Percentiles rank a stretch among this genome's conserved stretches.
These are phyloP conservation scores for Brasenia schreberi DNA, from an alignment of 164 flowering plant genomes.

Conservation along the genomic window DNA sequence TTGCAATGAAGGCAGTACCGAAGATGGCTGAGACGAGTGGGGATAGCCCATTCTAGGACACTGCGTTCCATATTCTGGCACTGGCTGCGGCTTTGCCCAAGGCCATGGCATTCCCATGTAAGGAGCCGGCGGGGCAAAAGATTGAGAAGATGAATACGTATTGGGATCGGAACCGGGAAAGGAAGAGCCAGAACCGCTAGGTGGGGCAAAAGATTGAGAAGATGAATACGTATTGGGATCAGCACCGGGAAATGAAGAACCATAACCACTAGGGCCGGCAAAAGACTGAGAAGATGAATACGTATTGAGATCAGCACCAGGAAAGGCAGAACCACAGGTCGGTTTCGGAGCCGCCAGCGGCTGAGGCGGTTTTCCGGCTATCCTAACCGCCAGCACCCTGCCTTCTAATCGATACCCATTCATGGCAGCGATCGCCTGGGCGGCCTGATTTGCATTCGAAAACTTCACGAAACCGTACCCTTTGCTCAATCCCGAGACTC, in stretches of 20 bases:
- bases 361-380: constrained; percentile 93
- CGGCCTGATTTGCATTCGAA: constrained; percentile 70
- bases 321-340: constrained; percentile 26
- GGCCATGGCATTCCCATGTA: constrained; percentile 33
- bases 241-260: constrained; percentile 2
- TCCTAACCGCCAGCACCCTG: constrained; percentile 80
- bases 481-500: constrained; percentile 65
- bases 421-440: constrained; percentile 70
- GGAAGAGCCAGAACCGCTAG: constrained; percentile 23
- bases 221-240: constrained; percentile 14
- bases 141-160: constrained; percentile 44
- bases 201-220: constrained; percentile 48
- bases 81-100: constrained; percentile 40
- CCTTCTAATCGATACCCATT: constrained; percentile 78
- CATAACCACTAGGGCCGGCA: constrained; percentile 8
- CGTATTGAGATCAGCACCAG: neutral
- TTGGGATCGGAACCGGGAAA: constrained; percentile 22
- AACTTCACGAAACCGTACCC: constrained; percentile 99
- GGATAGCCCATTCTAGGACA: constrained; percentile 23
- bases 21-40: neutral
- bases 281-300: constrained; percentile 56
- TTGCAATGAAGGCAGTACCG: too few species aligned
- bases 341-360: constrained; percentile 52
- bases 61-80: constrained; percentile 55
- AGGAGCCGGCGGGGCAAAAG: constrained; percentile 42